Conservation (phyloP, 331 rosid species). For the Quercus phellos region DNA sequence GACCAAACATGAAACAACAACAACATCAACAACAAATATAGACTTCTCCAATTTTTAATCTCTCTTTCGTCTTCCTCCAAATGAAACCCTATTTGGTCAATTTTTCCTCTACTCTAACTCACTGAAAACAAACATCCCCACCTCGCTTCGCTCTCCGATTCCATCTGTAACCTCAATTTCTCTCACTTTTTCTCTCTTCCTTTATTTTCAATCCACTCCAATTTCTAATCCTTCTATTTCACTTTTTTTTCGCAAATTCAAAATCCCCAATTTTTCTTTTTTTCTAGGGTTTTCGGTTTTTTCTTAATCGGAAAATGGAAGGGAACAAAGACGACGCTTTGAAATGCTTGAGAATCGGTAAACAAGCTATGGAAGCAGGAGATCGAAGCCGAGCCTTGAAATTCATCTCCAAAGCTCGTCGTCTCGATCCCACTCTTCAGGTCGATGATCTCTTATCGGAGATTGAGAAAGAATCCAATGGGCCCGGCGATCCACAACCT, state of each 20-base stretch:
- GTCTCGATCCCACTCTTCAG: conserved; percentile 68
- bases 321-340: conserved; percentile 93
- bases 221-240: neutral
- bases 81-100: no score
- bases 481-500: conserved; percentile 17
- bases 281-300: conserved; percentile 11
- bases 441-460: conserved; percentile 59
- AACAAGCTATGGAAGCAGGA: conserved; percentile 59
- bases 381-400: conserved; percentile 72
- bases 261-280: neutral
- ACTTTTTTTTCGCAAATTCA: neutral
- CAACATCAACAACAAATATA: no score
- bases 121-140: no score
- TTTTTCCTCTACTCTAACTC: no score
- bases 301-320: conserved; percentile 41
- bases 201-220: neutral
- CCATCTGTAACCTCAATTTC: conserved; percentile 32
- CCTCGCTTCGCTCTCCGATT: no score
- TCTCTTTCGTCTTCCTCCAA: no score
- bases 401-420: conserved; percentile 73
- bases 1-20: no score
- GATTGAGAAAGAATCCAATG: conserved; percentile 29
- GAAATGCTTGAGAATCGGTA: conserved; percentile 71
- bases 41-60: no score
- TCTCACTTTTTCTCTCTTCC: neutral